A percentile compares a stretch with the other conserved stretches of the same genome.
These are phyloP conservation scores for Rusavskia elegans DNA, from an alignment of 495 filamentous ascomycete genomes.

Conservation along the genomic window DNA sequence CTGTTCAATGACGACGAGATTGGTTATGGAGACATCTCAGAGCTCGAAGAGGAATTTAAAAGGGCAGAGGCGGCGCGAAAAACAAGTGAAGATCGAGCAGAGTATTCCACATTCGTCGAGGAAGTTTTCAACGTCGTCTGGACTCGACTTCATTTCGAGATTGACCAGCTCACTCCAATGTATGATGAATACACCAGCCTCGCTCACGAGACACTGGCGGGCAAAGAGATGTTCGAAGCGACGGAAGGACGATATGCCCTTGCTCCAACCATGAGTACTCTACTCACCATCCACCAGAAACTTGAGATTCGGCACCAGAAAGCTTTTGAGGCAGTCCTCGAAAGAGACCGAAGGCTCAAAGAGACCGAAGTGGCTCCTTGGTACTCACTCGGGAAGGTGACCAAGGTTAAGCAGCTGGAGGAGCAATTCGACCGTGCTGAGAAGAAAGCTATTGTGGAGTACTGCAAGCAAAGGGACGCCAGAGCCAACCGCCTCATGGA, in stretches of 20 bases:
- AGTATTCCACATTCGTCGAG: slow-evolving; percentile 35
- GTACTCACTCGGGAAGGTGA: slow-evolving; percentile 33
- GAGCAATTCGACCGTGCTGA: slow-evolving; percentile 39
- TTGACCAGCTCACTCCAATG: slow-evolving; percentile 32
- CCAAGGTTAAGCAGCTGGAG: slow-evolving; percentile 30
- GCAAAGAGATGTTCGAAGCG: slow-evolving; percentile 23
- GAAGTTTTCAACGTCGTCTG: slow-evolving; percentile 38
- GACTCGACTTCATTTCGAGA: slow-evolving; percentile 33
- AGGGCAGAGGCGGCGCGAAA: slow-evolving; percentile 35
- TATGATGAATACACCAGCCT: slow-evolving; percentile 25
- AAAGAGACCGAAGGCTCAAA: slow-evolving; percentile 35
- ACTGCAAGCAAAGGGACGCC: slow-evolving; percentile 31
- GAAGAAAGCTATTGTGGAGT: slow-evolving; percentile 32
- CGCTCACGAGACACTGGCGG: slow-evolving; percentile 22
- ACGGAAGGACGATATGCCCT: slow-evolving; percentile 23
- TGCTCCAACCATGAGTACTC: slow-evolving; percentile 27
- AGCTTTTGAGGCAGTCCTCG: slow-evolving; percentile 32
- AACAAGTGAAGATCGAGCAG: slow-evolving; percentile 36
- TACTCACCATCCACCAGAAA: slow-evolving; percentile 30
- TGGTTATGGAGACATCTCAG: slow-evolving; percentile 43
- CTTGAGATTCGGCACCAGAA: slow-evolving; percentile 35
- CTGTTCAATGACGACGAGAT: slow-evolving; percentile 45
- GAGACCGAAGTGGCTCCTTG: slow-evolving; percentile 34
- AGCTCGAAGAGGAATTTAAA: slow-evolving; percentile 44
- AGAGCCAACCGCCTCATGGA: slow-evolving; percentile 38